Base-by-base conservation (phyloP, 2,329 filamentous ascomycete species). In the Monosporascus ibericus region DNA sequence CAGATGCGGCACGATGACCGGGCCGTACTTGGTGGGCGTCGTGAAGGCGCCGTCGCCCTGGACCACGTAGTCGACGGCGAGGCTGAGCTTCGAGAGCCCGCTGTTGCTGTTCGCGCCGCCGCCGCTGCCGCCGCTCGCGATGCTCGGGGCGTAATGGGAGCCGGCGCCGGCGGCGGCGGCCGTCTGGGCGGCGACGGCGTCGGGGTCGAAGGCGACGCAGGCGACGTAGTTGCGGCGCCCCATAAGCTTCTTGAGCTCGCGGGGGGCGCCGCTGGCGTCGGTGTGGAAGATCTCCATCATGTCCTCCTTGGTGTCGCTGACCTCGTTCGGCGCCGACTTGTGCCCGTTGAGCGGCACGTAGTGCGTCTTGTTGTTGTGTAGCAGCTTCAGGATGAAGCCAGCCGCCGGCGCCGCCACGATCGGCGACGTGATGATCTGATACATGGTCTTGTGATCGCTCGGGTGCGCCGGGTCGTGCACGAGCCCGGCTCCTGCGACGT, bases 221-320 rank as follows among this genome's bases (percentile, higher is more conserved):
- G 92, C 90, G 14, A 92, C 85, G 65, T 97, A 99, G 67, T 96
- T 97, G 53, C 94, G 79, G 42, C 92, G 79, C 1, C 87, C 90
- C 91, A 99, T 99, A 49, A 99, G 80, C 65, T 92, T 88, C 74
- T 92, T 92, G 65, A 92, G 78, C 69, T 96, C 92, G 47, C 92
- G 80, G 1, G 85, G 77, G 37, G 83, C 77, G n/a, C 94, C 92
- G 50, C 86, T 90, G 17, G 94, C 90, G 63, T 99, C 94, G 7
- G 87, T 89, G 64, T 94, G 90, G 80, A 99, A 99, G 60, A 99
- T 95, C 75, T 99, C 94, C 88, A 99, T 95, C 94, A 99, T 99
- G 72, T 99, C 94, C 70, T 99, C 94, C 72, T 99, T 97, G 47
- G 94, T 99, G 68, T 99, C 94, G 2, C 86, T 88, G 1, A 88